These are phyloP conservation scores for Protoeuglena noctilucae DNA, from an alignment of 139 green algal genomes.

Conservation along the genomic window DNA sequence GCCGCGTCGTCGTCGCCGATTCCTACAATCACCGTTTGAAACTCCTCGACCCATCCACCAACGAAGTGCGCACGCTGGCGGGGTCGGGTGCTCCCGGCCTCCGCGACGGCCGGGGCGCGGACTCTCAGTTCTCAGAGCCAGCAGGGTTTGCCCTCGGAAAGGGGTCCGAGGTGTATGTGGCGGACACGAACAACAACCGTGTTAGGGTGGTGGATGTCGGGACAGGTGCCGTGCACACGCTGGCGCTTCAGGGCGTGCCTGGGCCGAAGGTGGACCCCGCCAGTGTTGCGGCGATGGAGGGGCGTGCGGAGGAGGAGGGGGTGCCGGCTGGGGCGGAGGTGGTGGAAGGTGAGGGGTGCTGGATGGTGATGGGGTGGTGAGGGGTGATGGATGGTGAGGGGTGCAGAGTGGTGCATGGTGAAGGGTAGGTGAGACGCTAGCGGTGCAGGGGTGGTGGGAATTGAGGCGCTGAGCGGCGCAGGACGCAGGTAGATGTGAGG, in stretches of 20 bases:
- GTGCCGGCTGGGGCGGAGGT: slow-evolving; percentile 12
- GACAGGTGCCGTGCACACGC: slow-evolving; percentile 25
- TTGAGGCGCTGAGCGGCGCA: too few relatives aligned
- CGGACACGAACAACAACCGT: slow-evolving; percentile 59
- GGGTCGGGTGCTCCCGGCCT: slow-evolving; percentile 37
- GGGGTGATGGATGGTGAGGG: neutral
- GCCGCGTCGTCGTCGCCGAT: slow-evolving; percentile 13
- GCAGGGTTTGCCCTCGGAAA: slow-evolving; percentile 30
- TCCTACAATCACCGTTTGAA: slow-evolving; percentile 70
- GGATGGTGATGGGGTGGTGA: slow-evolving; percentile 10
- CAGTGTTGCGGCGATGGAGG: neutral
- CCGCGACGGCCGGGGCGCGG: slow-evolving; percentile 24
- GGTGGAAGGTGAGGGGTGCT: too few relatives aligned
- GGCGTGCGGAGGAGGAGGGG: slow-evolving; percentile 1
- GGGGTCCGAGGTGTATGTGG: slow-evolving; percentile 28
- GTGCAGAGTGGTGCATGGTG: neutral
- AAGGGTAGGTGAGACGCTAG: too few relatives aligned
- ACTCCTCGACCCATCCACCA: slow-evolving; percentile 27
- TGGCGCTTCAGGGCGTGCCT: slow-evolving; percentile 32
- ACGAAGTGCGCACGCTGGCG: slow-evolving; percentile 29
- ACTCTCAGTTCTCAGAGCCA: slow-evolving; percentile 49
- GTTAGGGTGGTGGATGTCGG: slow-evolving; percentile 27
- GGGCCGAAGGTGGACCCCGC: slow-evolving; percentile 21
- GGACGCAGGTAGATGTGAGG: too few relatives aligned
- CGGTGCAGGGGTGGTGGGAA: too few relatives aligned